Evolutionary conservation across 2,329 filamentous ascomycete species (phyloP), one percentile per base, ranked within the genome.

Genomic region (Sporothrix humicola): DNA sequence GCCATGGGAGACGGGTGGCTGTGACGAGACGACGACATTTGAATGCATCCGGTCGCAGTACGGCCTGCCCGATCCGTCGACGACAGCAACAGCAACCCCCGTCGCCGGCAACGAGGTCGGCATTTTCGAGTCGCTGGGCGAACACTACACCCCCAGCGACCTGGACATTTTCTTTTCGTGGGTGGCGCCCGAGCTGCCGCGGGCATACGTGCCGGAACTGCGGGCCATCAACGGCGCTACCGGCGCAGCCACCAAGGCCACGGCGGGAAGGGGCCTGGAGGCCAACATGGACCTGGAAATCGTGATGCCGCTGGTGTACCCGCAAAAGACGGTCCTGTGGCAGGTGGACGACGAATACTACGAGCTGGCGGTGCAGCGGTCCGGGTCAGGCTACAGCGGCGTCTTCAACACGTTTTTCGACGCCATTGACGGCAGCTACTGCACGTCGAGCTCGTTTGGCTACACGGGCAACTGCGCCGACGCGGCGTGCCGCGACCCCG

Each of bases 361-460:
- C 48, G 77, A 73, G 76, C 42, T 44, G 17, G 59, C 59, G 3
- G 20, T 63, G 7, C 31, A 44, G 31, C 59, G 37, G 37, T 1
- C 20, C 31, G 56, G 6, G 15, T 3, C 15, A 7, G 59, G 17
- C n/a, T n/a, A 8, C 31, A 37, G 9, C 10, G 59, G 59, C 6
- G 4, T 63, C 12, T 63, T 63, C 59, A 63, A 63, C 59, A 63
- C 82, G 26, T 84, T 86, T 77, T 78, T 85, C 4, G 84, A 86
- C 73, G 84, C 84, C 61, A 80, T 86, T 7, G 84, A 86, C 76
- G 84, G 84, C 0, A 84, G 83, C 63, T 87, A 87, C 78, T 87
- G 86, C 80, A 83, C 81, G 7, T 83, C 83, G 73, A 79, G 78
- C 13, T 84, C 84, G 23, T 86, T 81, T 61, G 84, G 83, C 69